These are phyloP conservation scores for Discostella stelligera DNA, from an alignment of 352 stramenopile genomes.

Conservation along the genomic window DNA sequence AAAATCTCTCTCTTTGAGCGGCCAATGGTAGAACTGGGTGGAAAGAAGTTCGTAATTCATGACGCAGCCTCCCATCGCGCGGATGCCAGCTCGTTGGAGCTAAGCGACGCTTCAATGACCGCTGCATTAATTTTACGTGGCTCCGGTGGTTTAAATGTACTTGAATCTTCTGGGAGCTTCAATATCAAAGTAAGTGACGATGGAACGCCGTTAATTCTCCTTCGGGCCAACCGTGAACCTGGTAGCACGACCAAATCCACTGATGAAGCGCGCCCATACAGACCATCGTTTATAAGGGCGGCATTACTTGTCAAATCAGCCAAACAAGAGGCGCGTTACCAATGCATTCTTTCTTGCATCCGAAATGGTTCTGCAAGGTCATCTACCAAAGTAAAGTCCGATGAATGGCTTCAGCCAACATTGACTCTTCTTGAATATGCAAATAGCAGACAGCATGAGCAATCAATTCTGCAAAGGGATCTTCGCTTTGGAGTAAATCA, in stretches of 20 bases:
- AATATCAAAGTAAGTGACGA: conserved; percentile 44
- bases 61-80: conserved; percentile 70
- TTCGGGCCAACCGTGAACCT: conserved; percentile 32
- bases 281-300: conserved; percentile 75
- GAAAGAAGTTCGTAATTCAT: conserved; percentile 75
- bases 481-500: conserved; percentile 80
- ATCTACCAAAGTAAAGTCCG: conserved; percentile 70
- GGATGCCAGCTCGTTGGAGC: conserved; percentile 77
- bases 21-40: conserved; percentile 69
- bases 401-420: conserved; percentile 69
- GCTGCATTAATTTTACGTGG: conserved; percentile 62
- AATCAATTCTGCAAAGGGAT: conserved; percentile 71
- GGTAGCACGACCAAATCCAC: conserved; percentile 27
- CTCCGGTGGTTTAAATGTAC: conserved; percentile 46
- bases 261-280: conserved; percentile 73
- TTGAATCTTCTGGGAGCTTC: conserved; percentile 36
- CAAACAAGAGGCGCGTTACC: conserved; percentile 73
- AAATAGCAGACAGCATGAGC: conserved; percentile 57
- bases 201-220: conserved; percentile 48
- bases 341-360: conserved; percentile 72
- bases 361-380: conserved; percentile 72
- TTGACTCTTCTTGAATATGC: conserved; percentile 75
- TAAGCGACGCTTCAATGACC: conserved; percentile 78
- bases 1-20: conserved; percentile 74
- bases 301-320: conserved; percentile 74